phyloP scores from a whole-genome alignment of 169 alveolate species.

The Plasmodium malariae region DNA sequence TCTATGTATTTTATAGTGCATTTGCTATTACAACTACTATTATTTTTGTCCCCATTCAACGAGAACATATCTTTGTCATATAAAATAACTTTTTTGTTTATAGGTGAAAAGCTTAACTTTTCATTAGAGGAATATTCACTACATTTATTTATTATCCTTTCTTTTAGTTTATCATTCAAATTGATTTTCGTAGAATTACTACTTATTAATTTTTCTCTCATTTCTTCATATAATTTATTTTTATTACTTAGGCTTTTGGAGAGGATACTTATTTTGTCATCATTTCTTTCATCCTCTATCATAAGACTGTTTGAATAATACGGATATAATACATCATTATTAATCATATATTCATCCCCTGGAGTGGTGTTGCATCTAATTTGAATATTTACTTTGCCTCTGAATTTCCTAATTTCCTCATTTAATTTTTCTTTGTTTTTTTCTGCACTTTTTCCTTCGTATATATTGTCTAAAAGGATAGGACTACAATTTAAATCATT shows the following conservation, averaged over 20 bases:
- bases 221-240: constrained; percentile 6
- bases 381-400: not conserved
- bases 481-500: not conserved
- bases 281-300: constrained; percentile 1
- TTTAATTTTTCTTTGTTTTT: constrained; percentile 8
- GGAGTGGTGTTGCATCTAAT: not conserved
- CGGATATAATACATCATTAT: not conserved
- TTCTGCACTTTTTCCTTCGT: not conserved
- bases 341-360: constrained; percentile 2
- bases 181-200: not conserved
- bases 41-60: not conserved
- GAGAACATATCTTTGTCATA: not conserved
- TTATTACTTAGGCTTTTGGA: not conserved
- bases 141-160: constrained; percentile 3
- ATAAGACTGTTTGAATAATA: not conserved
- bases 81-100: not conserved
- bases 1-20: not conserved
- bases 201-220: not conserved
- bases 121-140: not conserved
- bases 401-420: not conserved
- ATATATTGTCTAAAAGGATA: not conserved
- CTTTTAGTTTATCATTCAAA: constrained; percentile 15
- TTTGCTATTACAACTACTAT: not conserved
- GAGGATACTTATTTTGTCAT: not conserved
- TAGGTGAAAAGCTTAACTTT: not conserved